Evolutionary conservation across 2,329 filamentous ascomycete genomes (phyloP).

Genomic region (Coniosporium uncinatum): DNA sequence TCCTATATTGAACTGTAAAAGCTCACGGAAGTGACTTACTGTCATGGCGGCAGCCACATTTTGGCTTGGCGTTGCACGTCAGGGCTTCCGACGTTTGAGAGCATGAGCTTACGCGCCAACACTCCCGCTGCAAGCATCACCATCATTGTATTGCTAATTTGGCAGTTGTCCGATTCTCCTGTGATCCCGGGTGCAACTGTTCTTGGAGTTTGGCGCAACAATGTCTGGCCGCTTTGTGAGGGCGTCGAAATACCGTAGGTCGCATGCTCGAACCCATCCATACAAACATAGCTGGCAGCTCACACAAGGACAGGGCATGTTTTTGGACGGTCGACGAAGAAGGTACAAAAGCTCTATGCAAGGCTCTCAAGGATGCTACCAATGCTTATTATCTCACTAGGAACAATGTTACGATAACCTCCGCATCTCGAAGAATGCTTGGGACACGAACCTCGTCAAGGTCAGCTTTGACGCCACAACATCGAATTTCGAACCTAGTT

Average conservation of each 20-base stretch:
- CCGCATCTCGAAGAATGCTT: slow-evolving; percentile 95
- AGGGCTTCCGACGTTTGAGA: no score
- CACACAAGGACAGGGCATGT: slow-evolving; percentile 70
- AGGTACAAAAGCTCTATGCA: slow-evolving; percentile 47
- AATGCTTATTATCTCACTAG: slow-evolving; percentile 23
- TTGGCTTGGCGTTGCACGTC: no score
- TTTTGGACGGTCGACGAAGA: slow-evolving; percentile 92
- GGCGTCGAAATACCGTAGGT: slow-evolving; percentile 68
- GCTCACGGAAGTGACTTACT: no score
- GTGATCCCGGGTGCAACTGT: no score
- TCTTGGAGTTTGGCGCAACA: no score
- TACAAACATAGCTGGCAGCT: slow-evolving; percentile 13
- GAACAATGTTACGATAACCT: slow-evolving; percentile 99
- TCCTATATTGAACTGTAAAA: no score
- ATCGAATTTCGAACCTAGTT: slow-evolving; percentile 1
- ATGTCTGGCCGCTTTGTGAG: slow-evolving; percentile 72
- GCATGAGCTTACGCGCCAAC: no score
- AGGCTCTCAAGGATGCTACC: no score
- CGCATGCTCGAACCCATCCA: slow-evolving; percentile 15
- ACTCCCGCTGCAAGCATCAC: no score
- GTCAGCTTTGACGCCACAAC: slow-evolving; percentile 46
- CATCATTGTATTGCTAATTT: no score
- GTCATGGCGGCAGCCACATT: no score
- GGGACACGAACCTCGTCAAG: slow-evolving; percentile 99
- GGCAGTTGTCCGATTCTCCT: no score